Evolutionary conservation across 306 rosid genomes (phyloP), one percentile per base, ranked within the genome.

Genomic region (Corylus americana): DNA sequence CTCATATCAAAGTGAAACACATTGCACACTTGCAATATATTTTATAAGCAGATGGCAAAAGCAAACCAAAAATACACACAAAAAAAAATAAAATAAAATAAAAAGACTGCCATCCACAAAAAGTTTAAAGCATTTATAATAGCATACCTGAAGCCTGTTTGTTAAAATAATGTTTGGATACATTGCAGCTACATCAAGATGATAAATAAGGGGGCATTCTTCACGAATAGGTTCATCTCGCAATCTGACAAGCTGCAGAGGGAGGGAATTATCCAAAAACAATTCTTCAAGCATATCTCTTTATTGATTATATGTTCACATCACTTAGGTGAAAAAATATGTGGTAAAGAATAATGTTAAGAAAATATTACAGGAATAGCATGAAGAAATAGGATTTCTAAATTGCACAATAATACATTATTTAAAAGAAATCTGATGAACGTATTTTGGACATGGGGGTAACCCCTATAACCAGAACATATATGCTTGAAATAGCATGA

Each of bases 171-270:
- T 95, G 85, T 95, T 95, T 53, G 98, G 98, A 86, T 95, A 95
- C 98, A 95, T 95, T 68, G 98, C 98, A 79, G 98, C 98, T 63
- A 95, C 98, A 84, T 95, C 98, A 80, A 95, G 85, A 86, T 95
- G 98, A 88, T 95, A 95, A 83, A 95, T 95, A 57, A 95, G 96
- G 74, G 98, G 98, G 80, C 96, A 88, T 74, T 95, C 98, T 75
- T 91, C 97, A 47, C 94, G 92, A 81, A 86, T 80, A 75, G 98
- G 97, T 13, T 71, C 85, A 73, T 91, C 97, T 78, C 91, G 91
- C 87, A 95, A 87, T 17, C 86, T 80, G 74, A 74, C 78, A 79
- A 95, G 98, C 98, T 95, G 86, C 84, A 82, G 31, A 79, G 64
- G 74, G 74, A 85, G 77, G 17, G 53, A 55, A 71, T 78, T 63